These are phyloP conservation scores for Diaporthe sp. DNA, from an alignment of 2,329 filamentous ascomycete genomes.

Conservation along the genomic window DNA sequence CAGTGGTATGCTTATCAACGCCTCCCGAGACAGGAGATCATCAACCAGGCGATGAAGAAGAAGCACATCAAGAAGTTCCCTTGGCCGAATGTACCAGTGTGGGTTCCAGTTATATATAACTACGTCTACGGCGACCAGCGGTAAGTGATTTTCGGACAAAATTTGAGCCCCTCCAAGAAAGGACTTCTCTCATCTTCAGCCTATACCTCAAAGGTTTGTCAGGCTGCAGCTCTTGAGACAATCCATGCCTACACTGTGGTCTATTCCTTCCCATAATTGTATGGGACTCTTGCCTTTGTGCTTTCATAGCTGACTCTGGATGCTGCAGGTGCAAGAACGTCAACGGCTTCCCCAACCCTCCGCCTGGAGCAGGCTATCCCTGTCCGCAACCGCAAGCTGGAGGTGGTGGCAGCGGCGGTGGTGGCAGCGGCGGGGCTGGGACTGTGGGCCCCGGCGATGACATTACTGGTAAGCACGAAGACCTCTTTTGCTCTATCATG, in stretches of 20 bases:
- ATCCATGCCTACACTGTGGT: background rate
- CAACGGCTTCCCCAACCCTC: background rate
- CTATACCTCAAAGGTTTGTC: background rate
- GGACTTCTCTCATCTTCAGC: background rate
- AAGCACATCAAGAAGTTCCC: background rate
- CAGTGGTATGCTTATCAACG: background rate
- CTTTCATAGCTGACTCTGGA: background rate
- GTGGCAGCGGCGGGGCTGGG: background rate
- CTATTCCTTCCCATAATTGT: background rate
- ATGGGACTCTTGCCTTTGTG: background rate
- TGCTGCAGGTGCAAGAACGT: background rate
- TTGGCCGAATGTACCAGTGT: background rate
- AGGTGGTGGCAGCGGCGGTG: background rate
- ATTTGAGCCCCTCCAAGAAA: background rate
- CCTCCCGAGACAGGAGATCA: background rate
- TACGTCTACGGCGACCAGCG: background rate
- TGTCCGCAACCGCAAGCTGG: background rate
- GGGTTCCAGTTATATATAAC: background rate
- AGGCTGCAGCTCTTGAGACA: background rate
- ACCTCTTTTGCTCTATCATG: background rate
- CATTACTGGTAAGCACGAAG: background rate
- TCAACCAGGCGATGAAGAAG: constrained; percentile 7
- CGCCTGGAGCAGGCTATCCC: background rate
- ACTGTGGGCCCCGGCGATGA: constrained; percentile 3
- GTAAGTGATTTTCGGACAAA: background rate